phyloP scores from a whole-genome alignment of 192 early-diverging fungal species.

The Umbelopsis vinacea region DNA sequence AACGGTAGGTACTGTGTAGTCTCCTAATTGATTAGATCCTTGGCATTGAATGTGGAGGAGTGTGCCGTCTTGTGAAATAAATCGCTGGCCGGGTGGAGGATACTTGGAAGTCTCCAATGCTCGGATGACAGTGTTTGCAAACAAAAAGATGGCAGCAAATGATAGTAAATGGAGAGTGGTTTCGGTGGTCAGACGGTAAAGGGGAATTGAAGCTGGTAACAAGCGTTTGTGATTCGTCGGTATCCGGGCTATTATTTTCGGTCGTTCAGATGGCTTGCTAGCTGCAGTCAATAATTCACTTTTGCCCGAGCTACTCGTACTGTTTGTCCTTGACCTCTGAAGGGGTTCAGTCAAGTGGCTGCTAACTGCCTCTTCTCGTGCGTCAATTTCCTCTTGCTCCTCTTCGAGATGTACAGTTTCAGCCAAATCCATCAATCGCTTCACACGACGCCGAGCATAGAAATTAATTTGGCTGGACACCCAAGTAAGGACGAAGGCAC shows the following conservation, averaged over 20 bases:
- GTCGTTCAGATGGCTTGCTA: neutral
- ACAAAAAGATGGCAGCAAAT: neutral
- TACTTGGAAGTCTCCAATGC: constrained; percentile 1
- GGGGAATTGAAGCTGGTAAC: constrained; percentile 2
- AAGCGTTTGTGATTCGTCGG: constrained; percentile 12
- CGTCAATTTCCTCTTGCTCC: neutral
- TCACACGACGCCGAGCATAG: constrained; percentile 20
- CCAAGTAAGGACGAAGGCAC: constrained; percentile 25
- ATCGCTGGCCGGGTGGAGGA: constrained; percentile 6
- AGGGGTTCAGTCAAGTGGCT: neutral
- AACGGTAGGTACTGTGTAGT: neutral
- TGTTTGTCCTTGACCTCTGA: neutral
- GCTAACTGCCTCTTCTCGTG: too few species aligned
- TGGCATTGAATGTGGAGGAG: constrained; percentile 9
- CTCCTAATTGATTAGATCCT: constrained; percentile 7
- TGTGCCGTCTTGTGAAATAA: constrained; percentile 8
- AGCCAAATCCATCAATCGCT: constrained; percentile 1
- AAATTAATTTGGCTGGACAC: constrained; percentile 26
- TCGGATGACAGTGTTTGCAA: constrained; percentile 10
- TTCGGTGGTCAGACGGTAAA: constrained; percentile 11
- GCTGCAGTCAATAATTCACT: constrained; percentile 1
- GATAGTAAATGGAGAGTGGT: constrained; percentile 6
- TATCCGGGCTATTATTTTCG: constrained; percentile 15
- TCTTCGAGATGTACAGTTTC: constrained; percentile 1
- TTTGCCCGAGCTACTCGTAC: neutral